A percentile compares a stretch with the other conserved stretches of the same genome.
These are phyloP conservation scores for Cardiospermum halicacabum DNA, from an alignment of 345 rosid genomes.

Conservation along the genomic window DNA sequence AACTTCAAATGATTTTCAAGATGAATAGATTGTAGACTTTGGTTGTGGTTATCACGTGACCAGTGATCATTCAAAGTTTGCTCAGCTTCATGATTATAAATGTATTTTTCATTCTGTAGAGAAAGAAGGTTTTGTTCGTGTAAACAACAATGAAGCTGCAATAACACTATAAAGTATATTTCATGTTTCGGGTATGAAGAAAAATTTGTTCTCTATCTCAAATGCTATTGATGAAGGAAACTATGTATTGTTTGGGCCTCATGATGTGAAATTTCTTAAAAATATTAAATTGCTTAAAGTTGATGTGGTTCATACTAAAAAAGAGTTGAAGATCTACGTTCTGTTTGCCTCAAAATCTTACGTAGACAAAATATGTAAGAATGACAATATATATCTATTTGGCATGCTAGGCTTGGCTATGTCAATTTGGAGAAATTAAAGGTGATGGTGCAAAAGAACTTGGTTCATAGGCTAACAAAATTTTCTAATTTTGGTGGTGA, in stretches of 20 bases:
- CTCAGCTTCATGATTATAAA: neutral
- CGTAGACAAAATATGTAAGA: too few relatives aligned
- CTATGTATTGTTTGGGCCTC: conserved; percentile 13
- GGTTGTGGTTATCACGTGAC: conserved; percentile 21
- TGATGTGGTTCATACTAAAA: conserved; percentile 18
- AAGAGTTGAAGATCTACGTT: neutral
- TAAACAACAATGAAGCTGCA: neutral
- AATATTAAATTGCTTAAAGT: conserved; percentile 15
- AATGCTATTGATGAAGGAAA: conserved; percentile 6
- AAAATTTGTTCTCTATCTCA: conserved; percentile 6
- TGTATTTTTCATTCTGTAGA: conserved; percentile 10
- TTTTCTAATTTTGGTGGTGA: conserved; percentile 1
- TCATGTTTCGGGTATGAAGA: conserved; percentile 13
- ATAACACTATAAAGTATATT: conserved; percentile 11
- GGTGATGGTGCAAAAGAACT: conserved; percentile 7
- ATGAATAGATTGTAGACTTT: conserved; percentile 15
- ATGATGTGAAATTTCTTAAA: conserved; percentile 14
- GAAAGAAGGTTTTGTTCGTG: conserved; percentile 12
- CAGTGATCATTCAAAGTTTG: too few relatives aligned
- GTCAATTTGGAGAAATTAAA: conserved; percentile 16
- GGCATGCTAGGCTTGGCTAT: conserved; percentile 17
- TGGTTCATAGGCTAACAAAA: conserved; percentile 17
- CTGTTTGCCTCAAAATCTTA: too few relatives aligned
- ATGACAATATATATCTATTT: conserved; percentile 7
- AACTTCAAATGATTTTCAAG: neutral